Conservation (phyloP, 2,329 filamentous ascomycete species). For the Leptodontidium sp. region DNA sequence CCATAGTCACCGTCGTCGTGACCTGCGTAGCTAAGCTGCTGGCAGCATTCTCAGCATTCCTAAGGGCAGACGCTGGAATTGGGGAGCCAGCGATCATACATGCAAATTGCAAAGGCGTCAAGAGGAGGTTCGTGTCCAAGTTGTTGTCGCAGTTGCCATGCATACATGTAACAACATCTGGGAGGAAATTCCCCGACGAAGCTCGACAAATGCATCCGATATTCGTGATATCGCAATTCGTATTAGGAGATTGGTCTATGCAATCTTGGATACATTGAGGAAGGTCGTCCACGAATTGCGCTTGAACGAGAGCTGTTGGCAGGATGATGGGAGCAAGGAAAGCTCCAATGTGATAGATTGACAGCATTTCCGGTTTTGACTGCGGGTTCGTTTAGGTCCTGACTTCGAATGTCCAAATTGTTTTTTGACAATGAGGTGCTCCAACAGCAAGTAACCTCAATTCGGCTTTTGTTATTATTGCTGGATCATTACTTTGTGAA, state of each 20-base stretch:
- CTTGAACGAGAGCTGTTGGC: constrained; percentile 36
- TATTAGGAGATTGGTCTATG: constrained; percentile 43
- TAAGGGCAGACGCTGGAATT: constrained; percentile 48
- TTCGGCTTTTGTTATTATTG: not conserved
- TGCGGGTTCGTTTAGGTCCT: not conserved
- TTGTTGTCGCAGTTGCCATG: constrained; percentile 49
- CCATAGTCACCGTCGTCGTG: constrained; percentile 36
- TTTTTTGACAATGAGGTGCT: not conserved
- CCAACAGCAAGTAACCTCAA: not conserved
- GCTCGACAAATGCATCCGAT: constrained; percentile 51
- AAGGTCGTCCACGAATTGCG: constrained; percentile 41
- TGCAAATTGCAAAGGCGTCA: constrained; percentile 46
- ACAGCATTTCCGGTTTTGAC: constrained; percentile 23
- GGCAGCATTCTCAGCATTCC: constrained; percentile 44
- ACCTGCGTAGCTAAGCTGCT: constrained; percentile 36
- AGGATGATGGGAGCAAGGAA: constrained; percentile 26
- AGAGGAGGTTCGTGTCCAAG: constrained; percentile 47
- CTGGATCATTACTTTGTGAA: constrained; percentile 10
- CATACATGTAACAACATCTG: constrained; percentile 51
- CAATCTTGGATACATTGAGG: constrained; percentile 50
- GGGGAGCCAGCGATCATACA: constrained; percentile 46
- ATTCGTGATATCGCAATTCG: constrained; percentile 47
- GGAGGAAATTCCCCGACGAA: constrained; percentile 48
- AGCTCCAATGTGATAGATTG: not conserved
- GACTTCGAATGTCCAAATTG: not conserved